These are phyloP conservation scores for Alternaria novae-zelandiae DNA, from an alignment of 2,329 filamentous ascomycete genomes.

Conservation along the genomic window DNA sequence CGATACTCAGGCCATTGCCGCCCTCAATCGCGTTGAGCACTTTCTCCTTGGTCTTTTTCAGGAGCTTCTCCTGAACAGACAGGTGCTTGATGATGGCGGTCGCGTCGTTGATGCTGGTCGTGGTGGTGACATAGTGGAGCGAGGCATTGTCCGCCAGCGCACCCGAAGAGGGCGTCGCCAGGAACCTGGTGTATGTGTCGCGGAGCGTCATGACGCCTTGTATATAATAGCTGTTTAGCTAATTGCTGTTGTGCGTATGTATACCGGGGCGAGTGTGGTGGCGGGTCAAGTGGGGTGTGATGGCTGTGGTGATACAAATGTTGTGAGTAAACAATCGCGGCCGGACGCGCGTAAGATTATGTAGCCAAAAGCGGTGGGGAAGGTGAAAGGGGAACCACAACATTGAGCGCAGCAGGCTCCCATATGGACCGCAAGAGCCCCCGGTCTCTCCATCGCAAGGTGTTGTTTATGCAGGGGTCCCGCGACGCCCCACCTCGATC, in stretches of 20 bases:
- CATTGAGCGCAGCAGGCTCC: conserved; percentile 7
- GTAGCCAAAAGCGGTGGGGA: conserved; percentile 7
- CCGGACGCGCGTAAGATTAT: conserved; percentile 7
- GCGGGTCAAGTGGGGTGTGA: conserved; percentile 14
- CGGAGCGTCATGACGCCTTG: conserved; percentile 32
- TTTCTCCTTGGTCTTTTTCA: conserved; percentile 84
- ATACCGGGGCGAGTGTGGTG: conserved; percentile 10
- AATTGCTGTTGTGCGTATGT: conserved; percentile 18
- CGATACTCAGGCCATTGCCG: conserved; percentile 70
- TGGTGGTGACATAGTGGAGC: conserved; percentile 86
- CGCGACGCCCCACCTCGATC: conserved; percentile 11
- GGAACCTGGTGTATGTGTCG: conserved; percentile 56
- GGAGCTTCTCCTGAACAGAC: conserved; percentile 69
- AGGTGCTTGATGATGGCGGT: conserved; percentile 85
- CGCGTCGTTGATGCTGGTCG: conserved; percentile 73
- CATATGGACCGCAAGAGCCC: conserved; percentile 9
- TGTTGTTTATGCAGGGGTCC: conserved; percentile 17
- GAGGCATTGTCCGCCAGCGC: conserved; percentile 55
- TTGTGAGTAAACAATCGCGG: conserved; percentile 19
- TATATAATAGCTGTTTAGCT: conserved; percentile 9
- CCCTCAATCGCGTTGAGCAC: conserved; percentile 77
- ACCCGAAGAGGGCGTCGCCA: conserved; percentile 51
- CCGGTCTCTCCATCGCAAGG: conserved; percentile 6
- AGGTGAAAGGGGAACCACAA: conserved; percentile 19
- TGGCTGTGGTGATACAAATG: conserved; percentile 8